Evolutionary conservation across 164 flowering plant genomes (phyloP).

Genomic region (Dillenia turbinata): DNA sequence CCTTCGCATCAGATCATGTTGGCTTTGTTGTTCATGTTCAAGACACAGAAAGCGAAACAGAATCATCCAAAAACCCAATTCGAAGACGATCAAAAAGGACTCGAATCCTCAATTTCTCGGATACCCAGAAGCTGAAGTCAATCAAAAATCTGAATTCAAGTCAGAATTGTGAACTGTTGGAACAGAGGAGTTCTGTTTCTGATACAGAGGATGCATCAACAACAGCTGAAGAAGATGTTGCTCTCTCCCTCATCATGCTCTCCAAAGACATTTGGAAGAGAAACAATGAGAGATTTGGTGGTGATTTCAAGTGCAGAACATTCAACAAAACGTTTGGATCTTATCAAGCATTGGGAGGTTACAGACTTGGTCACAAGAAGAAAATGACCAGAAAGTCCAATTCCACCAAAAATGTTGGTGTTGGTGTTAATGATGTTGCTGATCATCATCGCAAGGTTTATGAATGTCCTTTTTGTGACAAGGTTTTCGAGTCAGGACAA

Average conservation of each 20-base stretch:
- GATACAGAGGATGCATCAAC: slow-evolving; percentile 20
- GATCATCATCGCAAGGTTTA: slow-evolving; percentile 21
- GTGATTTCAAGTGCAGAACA: slow-evolving; percentile 4
- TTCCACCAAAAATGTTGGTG: no score
- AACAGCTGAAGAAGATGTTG: slow-evolving; percentile 60
- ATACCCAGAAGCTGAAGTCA: slow-evolving; percentile 15
- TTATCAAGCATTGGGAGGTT: slow-evolving; percentile 2
- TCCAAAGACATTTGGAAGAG: slow-evolving; percentile 55
- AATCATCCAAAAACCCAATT: slow-evolving; percentile 44
- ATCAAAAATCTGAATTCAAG: slow-evolving; percentile 22
- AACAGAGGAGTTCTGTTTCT: slow-evolving; percentile 58
- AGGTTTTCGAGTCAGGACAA: slow-evolving; percentile 58
- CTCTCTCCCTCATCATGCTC: slow-evolving; percentile 65
- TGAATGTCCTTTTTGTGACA: slow-evolving; percentile 48
- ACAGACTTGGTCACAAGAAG: background rate
- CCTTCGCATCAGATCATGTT: slow-evolving; percentile 26
- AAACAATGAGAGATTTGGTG: slow-evolving; percentile 3
- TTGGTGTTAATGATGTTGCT: slow-evolving; percentile 3
- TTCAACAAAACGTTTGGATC: background rate
- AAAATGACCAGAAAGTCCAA: no score
- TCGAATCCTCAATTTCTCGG: slow-evolving; percentile 13
- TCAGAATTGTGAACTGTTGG: slow-evolving; percentile 39
- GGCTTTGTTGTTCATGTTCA: slow-evolving; percentile 33
- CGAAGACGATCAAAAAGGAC: slow-evolving; percentile 41
- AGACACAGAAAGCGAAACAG: slow-evolving; percentile 60